Conservation (phyloP, 208 protist genomes). For the Vickermania ingenoplastis region DNA sequence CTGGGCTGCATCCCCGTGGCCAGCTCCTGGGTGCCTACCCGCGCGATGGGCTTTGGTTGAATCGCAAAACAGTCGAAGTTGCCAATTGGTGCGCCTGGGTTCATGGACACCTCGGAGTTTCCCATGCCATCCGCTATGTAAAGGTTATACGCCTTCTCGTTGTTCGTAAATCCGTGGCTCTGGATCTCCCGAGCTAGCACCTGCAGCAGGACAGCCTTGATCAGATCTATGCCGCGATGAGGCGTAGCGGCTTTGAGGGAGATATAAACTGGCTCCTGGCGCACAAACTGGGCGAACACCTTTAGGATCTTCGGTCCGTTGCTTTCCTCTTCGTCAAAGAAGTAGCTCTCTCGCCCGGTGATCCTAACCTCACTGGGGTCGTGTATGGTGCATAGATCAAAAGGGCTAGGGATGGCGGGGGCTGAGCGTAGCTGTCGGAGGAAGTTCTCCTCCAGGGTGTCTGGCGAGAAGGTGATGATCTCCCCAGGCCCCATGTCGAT, state of each 20-base stretch:
- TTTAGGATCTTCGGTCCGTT: neutral
- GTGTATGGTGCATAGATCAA: neutral
- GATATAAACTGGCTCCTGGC: neutral
- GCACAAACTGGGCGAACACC: neutral
- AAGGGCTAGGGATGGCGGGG: neutral
- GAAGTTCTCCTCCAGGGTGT: neutral
- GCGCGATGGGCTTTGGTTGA: conserved; percentile 55
- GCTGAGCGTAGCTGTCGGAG: neutral
- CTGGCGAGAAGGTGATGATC: neutral
- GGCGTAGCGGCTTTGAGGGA: conserved; percentile 12
- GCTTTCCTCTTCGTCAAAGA: neutral
- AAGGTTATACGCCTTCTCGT: conserved; percentile 71
- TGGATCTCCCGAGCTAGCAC: conserved; percentile 25
- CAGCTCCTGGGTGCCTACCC: conserved; percentile 67
- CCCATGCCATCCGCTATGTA: conserved; percentile 86
- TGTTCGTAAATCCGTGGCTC: conserved; percentile 42
- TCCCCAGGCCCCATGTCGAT: neutral
- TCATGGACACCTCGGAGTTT: conserved; percentile 76
- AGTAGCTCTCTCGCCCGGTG: neutral
- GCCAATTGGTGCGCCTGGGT: conserved; percentile 44
- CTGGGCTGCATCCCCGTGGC: conserved; percentile 45
- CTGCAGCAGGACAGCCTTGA: conserved; percentile 65
- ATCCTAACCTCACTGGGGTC: neutral
- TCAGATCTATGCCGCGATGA: conserved; percentile 69
- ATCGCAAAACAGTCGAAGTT: conserved; percentile 79